Conservation (phyloP, 2,329 filamentous ascomycete genomes). For the Hymenoscyphus salicellus region DNA sequence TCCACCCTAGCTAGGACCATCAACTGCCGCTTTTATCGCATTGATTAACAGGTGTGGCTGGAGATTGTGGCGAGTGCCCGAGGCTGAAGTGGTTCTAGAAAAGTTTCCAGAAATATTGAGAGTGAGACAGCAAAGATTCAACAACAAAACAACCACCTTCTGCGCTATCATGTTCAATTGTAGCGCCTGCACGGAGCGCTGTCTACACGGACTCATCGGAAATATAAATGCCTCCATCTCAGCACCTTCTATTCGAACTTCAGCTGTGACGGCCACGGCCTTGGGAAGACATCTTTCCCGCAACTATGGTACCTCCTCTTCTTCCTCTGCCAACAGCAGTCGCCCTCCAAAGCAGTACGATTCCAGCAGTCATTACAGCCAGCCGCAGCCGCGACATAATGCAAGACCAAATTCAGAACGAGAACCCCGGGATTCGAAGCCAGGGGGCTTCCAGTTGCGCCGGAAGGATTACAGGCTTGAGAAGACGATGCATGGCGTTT, state of each 20-base stretch:
- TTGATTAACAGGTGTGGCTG: not conserved
- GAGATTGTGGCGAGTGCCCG: constrained; percentile 1
- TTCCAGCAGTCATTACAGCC: not conserved
- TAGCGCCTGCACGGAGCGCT: constrained; percentile 31
- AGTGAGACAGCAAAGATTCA: not conserved
- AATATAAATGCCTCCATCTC: constrained; percentile 21
- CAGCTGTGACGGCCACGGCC: constrained; percentile 8
- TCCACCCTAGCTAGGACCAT: no score
- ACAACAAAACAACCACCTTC: not conserved
- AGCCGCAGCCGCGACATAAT: not conserved
- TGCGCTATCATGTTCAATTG: constrained; percentile 30
- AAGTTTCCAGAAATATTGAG: not conserved
- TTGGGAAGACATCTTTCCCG: constrained; percentile 10
- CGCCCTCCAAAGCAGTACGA: not conserved
- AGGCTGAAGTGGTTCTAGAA: not conserved
- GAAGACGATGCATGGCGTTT: constrained; percentile 5
- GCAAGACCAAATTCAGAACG: not conserved
- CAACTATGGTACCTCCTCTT: constrained; percentile 8
- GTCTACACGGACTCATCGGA: constrained; percentile 29
- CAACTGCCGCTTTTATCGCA: no score
- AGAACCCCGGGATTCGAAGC: not conserved
- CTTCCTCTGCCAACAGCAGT: not conserved
- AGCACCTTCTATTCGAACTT: constrained; percentile 7
- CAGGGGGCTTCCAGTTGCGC: constrained; percentile 1
- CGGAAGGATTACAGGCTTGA: constrained; percentile 11